Evolutionary conservation across 352 stramenopile genomes (phyloP), one percentile per base, ranked within the genome.

Genomic region (Aphanomyces invadans): DNA sequence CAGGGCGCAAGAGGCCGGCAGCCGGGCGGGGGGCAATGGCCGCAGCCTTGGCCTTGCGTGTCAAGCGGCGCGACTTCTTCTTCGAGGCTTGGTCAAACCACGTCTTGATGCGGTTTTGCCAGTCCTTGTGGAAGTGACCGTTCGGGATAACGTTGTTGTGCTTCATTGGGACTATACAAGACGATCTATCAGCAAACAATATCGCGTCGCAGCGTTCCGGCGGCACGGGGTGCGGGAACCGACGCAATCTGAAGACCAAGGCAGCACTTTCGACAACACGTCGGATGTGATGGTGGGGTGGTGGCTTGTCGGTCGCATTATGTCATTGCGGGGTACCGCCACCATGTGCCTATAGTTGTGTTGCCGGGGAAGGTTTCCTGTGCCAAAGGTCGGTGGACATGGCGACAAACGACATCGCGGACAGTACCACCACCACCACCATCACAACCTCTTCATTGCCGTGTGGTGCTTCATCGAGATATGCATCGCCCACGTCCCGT

Each of bases 91-190:
- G 90, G 84, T 97, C 81, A 76, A 98, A 97, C 88, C 88, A 98
- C 69, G 95, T 97, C 79, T 97, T 97, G 66, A 98, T 97, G 80
- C 93, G 89, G 77, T 90, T 79, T 79, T 97, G 82, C 92, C 97
- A 99, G 83, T 99, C 97, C 90, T 99, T 99, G 85, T 99, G 91
- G 91, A 98, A 99, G 83, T 99, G 97, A 72, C 95, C 94, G 83
- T 99, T 99, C 64, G 97, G 96, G 82, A 99, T 95, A 76, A 99
- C 90, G 84, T 99, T 99, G 86, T 99, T 99, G 86, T 99, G 97
- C 90, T 99, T 99, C 96, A 93, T 92, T 73, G 90, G 93, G 59
- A 56, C 36, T 51, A 46, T 10, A 4, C 55, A 63, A 48, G 26
- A 63, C 26, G 26, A 21, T 46, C 55, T 1, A 1, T 4, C 9